Evolutionary conservation across 2,329 filamentous ascomycete species (phyloP).

Genomic region (Ascochyta lentis): DNA sequence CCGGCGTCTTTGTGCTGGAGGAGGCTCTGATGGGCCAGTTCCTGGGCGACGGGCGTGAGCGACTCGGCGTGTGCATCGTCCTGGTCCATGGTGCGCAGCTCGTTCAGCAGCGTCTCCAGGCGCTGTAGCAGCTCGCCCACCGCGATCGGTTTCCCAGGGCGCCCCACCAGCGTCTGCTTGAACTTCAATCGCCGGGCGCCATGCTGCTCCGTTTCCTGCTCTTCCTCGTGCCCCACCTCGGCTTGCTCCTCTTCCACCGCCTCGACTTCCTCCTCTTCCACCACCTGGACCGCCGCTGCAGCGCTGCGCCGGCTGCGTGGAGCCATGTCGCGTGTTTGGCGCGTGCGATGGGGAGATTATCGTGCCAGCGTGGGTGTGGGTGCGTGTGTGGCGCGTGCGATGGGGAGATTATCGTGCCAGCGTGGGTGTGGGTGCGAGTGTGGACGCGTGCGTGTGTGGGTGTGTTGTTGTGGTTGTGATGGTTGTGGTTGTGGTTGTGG

Average conservation of each 20-base stretch:
- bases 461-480: neutral
- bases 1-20: constrained; percentile 92
- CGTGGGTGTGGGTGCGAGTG: neutral
- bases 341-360: too few species aligned
- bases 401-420: constrained; percentile 6
- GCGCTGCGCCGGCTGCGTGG: constrained; percentile 50
- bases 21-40: constrained; percentile 81
- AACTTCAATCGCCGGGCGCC: constrained; percentile 67
- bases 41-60: constrained; percentile 81
- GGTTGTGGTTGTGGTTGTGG: too few species aligned
- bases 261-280: constrained; percentile 30
- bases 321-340: constrained; percentile 47
- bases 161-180: constrained; percentile 87
- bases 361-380: too few species aligned
- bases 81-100: constrained; percentile 86
- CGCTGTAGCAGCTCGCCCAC: constrained; percentile 82
- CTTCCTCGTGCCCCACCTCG: constrained; percentile 56
- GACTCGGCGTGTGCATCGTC: constrained; percentile 84
- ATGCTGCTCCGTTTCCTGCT: constrained; percentile 30
- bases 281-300: constrained; percentile 49
- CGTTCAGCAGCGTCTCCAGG: constrained; percentile 79
- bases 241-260: constrained; percentile 31
- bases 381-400: constrained; percentile 35
- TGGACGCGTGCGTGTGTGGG: too few species aligned
- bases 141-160: constrained; percentile 85